These are phyloP conservation scores for Dioscorea zingiberensis DNA, from an alignment of 106 monocot species.

Conservation along the genomic window DNA sequence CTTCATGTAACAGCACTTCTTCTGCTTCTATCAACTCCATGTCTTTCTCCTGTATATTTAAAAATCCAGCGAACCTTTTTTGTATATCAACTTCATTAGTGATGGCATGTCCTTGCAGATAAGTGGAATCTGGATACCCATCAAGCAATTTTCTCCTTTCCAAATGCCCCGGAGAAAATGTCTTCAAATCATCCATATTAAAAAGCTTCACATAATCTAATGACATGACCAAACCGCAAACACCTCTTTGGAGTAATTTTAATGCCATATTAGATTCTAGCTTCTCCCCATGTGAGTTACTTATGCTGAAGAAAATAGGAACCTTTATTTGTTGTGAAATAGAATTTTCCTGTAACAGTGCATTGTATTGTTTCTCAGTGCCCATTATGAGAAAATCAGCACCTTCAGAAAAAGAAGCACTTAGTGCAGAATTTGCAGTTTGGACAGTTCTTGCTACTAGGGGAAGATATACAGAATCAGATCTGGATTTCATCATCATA, in stretches of 20 bases:
- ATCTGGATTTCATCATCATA: constrained; percentile 82
- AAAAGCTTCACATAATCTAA: constrained; percentile 48
- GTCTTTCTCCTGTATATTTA: constrained; percentile 49
- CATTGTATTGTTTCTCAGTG: constrained; percentile 13
- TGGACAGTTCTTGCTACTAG: constrained; percentile 76
- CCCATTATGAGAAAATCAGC: constrained; percentile 87
- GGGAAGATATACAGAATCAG: constrained; percentile 74
- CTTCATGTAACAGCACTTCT: constrained; percentile 60
- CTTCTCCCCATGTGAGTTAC: constrained; percentile 24
- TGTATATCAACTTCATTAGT: constrained; percentile 9
- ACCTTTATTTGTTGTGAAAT: constrained; percentile 46
- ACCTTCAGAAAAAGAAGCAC: constrained; percentile 72
- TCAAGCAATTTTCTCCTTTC: constrained; percentile 17
- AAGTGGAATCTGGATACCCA: constrained; percentile 18
- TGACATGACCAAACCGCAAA: constrained; percentile 74
- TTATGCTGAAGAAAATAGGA: constrained; percentile 61
- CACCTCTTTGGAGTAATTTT: constrained; percentile 58
- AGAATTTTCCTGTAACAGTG: constrained; percentile 19
- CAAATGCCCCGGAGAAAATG: constrained; percentile 22
- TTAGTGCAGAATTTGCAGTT: constrained; percentile 41
- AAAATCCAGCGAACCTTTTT: constrained; percentile 71
- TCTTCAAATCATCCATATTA: constrained; percentile 29
- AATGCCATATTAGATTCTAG: constrained; percentile 20
- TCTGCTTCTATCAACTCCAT: constrained; percentile 71
- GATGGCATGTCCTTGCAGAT: constrained; percentile 9